Evolutionary conservation across 2,329 filamentous ascomycete genomes (phyloP).

Genomic region (Hymenoscyphus infarciens): DNA sequence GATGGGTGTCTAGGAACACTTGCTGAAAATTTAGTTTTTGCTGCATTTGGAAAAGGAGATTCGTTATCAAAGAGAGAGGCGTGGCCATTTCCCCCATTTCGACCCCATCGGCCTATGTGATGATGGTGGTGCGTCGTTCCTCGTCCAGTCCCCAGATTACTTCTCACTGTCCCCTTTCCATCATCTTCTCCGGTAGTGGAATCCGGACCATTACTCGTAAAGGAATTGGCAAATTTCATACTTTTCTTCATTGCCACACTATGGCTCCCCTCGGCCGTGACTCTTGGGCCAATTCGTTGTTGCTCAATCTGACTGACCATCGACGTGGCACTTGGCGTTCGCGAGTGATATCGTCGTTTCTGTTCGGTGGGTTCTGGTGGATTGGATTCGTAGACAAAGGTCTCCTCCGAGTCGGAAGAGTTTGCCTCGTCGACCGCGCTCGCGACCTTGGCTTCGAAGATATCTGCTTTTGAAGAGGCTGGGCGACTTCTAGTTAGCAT

Average conservation of each 20-base stretch:
- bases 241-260: conserved; percentile 75
- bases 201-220: conserved; percentile 58
- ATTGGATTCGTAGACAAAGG: conserved; percentile 98
- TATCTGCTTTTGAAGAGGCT: conserved; percentile 93
- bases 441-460: conserved; percentile 95
- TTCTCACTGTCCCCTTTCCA: conserved; percentile 59
- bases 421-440: conserved; percentile 94
- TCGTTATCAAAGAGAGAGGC: conserved; percentile 73
- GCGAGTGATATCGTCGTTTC: conserved; percentile 79
- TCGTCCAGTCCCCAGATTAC: conserved; percentile 58
- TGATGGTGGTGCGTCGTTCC: conserved; percentile 74
- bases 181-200: conserved; percentile 59
- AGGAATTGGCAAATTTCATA: conserved; percentile 89
- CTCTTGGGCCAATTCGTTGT: conserved; percentile 41
- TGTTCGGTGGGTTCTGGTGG: conserved; percentile 66
- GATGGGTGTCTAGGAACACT: conserved; percentile 56
- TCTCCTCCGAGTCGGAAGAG: conserved; percentile 96
- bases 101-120: conserved; percentile 75
- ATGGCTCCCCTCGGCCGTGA: conserved; percentile 64
- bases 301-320: conserved; percentile 68
- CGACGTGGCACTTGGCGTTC: conserved; percentile 91
- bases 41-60: conserved; percentile 69
- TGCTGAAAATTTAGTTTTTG: conserved; percentile 59
- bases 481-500: conserved; percentile 45
- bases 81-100: conserved; percentile 64